Conservation (phyloP, 495 filamentous ascomycete genomes). For the Aspergillus heteromorphus region DNA sequence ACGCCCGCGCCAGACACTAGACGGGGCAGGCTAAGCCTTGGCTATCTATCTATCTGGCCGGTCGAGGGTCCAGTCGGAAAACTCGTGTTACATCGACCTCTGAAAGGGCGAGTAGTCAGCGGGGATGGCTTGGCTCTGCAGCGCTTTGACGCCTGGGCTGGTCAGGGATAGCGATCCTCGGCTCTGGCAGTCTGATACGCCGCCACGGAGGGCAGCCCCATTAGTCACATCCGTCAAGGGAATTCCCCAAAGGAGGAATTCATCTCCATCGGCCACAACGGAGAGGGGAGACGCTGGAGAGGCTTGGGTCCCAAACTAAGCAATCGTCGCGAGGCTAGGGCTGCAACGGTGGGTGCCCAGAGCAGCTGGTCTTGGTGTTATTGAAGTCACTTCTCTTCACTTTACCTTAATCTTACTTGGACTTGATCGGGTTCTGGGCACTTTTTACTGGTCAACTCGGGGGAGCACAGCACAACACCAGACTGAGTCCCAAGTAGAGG, state of each 20-base stretch:
- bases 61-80: conserved; percentile 11
- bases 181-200: background rate
- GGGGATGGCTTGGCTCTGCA: conserved; percentile 20
- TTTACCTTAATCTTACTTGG: background rate
- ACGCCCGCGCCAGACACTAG: background rate
- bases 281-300: background rate
- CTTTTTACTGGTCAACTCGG: too few species aligned
- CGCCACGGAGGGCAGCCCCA: background rate
- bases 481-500: too few species aligned
- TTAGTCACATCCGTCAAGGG: background rate
- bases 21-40: conserved; percentile 15
- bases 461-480: too few species aligned
- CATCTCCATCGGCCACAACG: background rate
- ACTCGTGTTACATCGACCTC: conserved; percentile 10
- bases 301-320: background rate
- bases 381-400: background rate
- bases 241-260: background rate
- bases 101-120: conserved; percentile 8
- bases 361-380: conserved; percentile 1
- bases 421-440: too few species aligned
- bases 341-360: conserved; percentile 3
- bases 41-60: conserved; percentile 14
- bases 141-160: conserved; percentile 16
- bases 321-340: background rate
- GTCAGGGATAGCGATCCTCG: conserved; percentile 12